These are phyloP conservation scores for Phanerodontia chrysosporium DNA, from an alignment of 768 basidiomycete genomes.

Conservation along the genomic window DNA sequence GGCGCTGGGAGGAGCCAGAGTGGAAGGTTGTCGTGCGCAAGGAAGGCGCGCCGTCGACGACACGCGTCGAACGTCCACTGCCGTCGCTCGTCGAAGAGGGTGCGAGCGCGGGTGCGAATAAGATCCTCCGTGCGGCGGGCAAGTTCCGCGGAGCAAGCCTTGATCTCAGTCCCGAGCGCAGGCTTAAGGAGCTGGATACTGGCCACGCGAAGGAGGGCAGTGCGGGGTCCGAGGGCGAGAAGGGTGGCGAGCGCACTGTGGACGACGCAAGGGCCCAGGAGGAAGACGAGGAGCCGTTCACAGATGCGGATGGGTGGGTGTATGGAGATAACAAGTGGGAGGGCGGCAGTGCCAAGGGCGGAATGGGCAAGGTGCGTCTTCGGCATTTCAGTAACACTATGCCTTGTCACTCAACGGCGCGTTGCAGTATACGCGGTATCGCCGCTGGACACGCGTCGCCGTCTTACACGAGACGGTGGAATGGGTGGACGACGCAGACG, in stretches of 20 bases:
- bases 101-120: constrained; percentile 57
- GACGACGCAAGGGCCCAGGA: constrained; percentile 11
- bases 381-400: background rate
- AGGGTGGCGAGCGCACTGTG: constrained; percentile 10
- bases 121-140: constrained; percentile 52
- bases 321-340: constrained; percentile 98
- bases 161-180: constrained; percentile 8
- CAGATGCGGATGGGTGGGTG: constrained; percentile 89
- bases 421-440: constrained; percentile 71
- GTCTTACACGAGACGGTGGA: constrained; percentile 71
- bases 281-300: constrained; percentile 51
- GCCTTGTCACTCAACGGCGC: no score
- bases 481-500: constrained; percentile 34
- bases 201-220: constrained; percentile 34
- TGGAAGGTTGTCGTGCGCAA: constrained; percentile 72
- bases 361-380: constrained; percentile 71
- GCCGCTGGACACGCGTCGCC: constrained; percentile 86
- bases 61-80: constrained; percentile 58
- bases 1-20: constrained; percentile 90
- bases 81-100: constrained; percentile 36
- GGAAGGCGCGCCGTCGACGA: constrained; percentile 47
- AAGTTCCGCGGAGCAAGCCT: constrained; percentile 38
- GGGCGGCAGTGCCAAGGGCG: constrained; percentile 63
- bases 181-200: constrained; percentile 9
- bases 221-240: background rate